phyloP scores from a whole-genome alignment of 768 basidiomycete genomes.

The Suillus subalutaceus region DNA sequence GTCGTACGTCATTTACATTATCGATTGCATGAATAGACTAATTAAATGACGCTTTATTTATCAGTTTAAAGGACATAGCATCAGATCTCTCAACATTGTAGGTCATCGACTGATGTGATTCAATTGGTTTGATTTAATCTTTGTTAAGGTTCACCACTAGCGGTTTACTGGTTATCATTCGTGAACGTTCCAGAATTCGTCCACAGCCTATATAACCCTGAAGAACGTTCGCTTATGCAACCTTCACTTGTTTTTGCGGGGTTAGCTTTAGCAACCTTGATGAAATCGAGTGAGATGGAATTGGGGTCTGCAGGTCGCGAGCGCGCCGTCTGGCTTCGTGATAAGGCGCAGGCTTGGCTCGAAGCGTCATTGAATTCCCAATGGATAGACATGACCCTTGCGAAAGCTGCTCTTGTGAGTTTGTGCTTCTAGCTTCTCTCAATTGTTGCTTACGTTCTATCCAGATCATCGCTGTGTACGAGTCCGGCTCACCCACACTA shows the following conservation, averaged over 20 bases:
- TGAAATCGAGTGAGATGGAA: constrained; percentile 73
- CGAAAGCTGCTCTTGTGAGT: constrained; percentile 69
- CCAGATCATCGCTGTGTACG: constrained; percentile 78
- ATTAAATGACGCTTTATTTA: background rate
- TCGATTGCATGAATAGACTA: constrained; percentile 6
- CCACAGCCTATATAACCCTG: constrained; percentile 51
- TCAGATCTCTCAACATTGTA: constrained; percentile 57
- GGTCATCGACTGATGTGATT: constrained; percentile 20
- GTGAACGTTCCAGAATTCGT: constrained; percentile 61
- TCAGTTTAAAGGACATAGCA: constrained; percentile 51
- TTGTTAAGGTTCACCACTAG: constrained; percentile 59
- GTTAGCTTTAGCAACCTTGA: constrained; percentile 70
- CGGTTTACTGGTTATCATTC: constrained; percentile 69
- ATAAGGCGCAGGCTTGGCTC: constrained; percentile 57
- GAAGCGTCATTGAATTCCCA: constrained; percentile 51
- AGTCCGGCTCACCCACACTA: constrained; percentile 73
- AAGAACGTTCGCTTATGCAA: constrained; percentile 60
- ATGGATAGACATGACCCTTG: constrained; percentile 65
- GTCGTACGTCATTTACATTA: constrained; percentile 37
- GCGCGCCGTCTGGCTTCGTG: constrained; percentile 59
- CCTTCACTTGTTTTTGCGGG: constrained; percentile 71
- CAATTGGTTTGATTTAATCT: constrained; percentile 11
- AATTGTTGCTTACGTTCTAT: constrained; percentile 18
- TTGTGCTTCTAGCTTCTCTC: constrained; percentile 19
- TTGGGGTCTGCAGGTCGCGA: constrained; percentile 53